Conservation (phyloP, 495 filamentous ascomycete genomes). For the Pseudomonodictys pantanalensis region DNA sequence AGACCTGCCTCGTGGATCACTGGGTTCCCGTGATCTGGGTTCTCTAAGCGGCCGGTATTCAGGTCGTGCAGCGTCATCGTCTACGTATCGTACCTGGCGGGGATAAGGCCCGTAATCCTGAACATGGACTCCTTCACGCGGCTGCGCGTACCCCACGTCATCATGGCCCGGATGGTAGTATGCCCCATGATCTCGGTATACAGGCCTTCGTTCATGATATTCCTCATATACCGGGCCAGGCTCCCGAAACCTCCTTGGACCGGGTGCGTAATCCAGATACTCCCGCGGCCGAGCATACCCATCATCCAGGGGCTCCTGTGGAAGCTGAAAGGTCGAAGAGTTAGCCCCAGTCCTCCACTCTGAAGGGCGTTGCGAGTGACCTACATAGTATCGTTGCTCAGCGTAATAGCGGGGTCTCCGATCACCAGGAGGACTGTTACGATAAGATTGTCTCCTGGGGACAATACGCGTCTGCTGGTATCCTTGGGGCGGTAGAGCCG, state of each 20-base stretch:
- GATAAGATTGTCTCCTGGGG: conserved; percentile 17
- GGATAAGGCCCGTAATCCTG: conserved; percentile 14
- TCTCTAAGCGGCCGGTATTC: conserved; percentile 19
- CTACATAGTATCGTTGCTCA: conserved; percentile 29
- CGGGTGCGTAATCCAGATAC: conserved; percentile 16
- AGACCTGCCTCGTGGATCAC: conserved; percentile 26
- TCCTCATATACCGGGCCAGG: conserved; percentile 18
- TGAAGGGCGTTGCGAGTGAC: conserved; percentile 5
- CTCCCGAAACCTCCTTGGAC: conserved; percentile 15
- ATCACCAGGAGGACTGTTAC: conserved; percentile 18
- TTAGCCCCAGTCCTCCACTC: conserved; percentile 13
- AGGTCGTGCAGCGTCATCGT: conserved; percentile 12
- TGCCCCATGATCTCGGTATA: conserved; percentile 20
- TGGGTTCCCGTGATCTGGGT: conserved; percentile 3
- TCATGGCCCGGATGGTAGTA: conserved; percentile 6
- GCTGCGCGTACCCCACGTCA: conserved; percentile 11
- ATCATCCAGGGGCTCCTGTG: conserved; percentile 21
- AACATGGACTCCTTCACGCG: conserved; percentile 4
- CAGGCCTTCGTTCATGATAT: conserved; percentile 15
- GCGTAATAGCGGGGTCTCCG: conserved; percentile 20
- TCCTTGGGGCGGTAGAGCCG: conserved; percentile 26
- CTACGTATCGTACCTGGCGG: conserved; percentile 10
- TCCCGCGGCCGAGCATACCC: conserved; percentile 16
- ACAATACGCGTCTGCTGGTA: neutral
- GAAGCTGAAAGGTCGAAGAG: conserved; percentile 9